Conservation (phyloP, 2,329 filamentous ascomycete genomes). For the Bipolaris victoriae region DNA sequence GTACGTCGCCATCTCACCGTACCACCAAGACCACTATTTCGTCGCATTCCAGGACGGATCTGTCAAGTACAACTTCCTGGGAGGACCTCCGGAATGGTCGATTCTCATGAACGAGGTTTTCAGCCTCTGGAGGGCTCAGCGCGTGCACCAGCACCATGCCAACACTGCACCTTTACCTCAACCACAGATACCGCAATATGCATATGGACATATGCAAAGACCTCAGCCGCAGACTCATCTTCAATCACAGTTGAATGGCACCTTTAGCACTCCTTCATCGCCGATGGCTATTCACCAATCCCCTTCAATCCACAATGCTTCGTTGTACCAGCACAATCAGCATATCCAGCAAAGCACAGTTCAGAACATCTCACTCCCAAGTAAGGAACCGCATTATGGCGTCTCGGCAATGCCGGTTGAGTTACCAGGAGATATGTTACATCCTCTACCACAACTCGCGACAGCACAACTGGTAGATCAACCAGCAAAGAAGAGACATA, state of each 20-base stretch:
- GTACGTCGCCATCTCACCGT: conserved; percentile 45
- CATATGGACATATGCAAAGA: conserved; percentile 13
- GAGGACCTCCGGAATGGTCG: conserved; percentile 42
- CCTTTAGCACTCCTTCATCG: conserved; percentile 11
- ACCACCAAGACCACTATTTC: conserved; percentile 43
- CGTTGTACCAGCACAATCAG: background rate
- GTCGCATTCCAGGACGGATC: conserved; percentile 41
- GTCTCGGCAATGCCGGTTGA: background rate
- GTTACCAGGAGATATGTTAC: conserved; percentile 10
- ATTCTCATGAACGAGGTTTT: conserved; percentile 44
- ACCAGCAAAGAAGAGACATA: conserved; percentile 31
- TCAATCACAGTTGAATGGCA: conserved; percentile 14
- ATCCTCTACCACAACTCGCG: conserved; percentile 19
- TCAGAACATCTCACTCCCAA: background rate
- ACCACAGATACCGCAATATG: conserved; percentile 8
- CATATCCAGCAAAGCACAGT: background rate
- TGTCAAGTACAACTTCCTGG: conserved; percentile 44
- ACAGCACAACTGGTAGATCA: conserved; percentile 4
- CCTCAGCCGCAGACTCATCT: conserved; percentile 14
- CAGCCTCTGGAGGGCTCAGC: conserved; percentile 36
- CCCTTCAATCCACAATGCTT: background rate
- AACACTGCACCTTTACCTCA: conserved; percentile 11
- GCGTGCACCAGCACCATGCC: conserved; percentile 18
- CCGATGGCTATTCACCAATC: background rate
- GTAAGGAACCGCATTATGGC: background rate